These are phyloP conservation scores for Podila horticola DNA, from an alignment of 192 early-diverging fungal genomes.

Conservation along the genomic window DNA sequence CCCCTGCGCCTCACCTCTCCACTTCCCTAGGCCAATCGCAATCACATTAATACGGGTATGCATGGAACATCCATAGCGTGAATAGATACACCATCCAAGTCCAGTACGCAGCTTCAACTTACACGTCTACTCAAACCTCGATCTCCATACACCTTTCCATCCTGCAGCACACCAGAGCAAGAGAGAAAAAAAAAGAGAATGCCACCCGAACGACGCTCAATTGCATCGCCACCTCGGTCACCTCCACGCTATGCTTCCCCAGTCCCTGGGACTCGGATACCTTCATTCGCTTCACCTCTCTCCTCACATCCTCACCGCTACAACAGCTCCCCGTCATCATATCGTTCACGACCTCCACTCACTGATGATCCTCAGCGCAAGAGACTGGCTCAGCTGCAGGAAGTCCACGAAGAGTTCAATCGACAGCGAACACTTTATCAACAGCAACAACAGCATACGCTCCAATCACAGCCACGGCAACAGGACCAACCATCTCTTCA, in stretches of 20 bases:
- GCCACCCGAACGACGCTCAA: slow-evolving; percentile 35
- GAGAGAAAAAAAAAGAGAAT: neutral
- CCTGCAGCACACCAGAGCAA: neutral
- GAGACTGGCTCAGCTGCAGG: slow-evolving; percentile 7
- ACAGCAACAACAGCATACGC: slow-evolving; percentile 5
- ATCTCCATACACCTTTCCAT: neutral
- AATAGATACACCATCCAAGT: too few species aligned
- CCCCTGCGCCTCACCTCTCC: neutral
- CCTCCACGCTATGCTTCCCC: neutral
- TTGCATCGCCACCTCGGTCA: slow-evolving; percentile 20
- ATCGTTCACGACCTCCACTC: neutral
- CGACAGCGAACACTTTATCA: slow-evolving; percentile 19
- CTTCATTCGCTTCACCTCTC: neutral
- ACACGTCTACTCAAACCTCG: neutral
- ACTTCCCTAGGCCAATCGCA: neutral
- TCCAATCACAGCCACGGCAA: neutral
- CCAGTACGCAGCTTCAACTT: too few species aligned
- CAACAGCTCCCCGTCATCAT: neutral
- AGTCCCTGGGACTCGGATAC: neutral
- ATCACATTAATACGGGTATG: too few species aligned
- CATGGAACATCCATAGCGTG: too few species aligned
- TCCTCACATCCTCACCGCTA: neutral
- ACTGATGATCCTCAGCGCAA: neutral
- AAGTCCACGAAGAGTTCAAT: slow-evolving; percentile 23
- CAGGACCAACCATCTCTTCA: neutral